These are phyloP conservation scores for Alternaria gaisen DNA, from an alignment of 2,329 filamentous ascomycete genomes.

Conservation along the genomic window DNA sequence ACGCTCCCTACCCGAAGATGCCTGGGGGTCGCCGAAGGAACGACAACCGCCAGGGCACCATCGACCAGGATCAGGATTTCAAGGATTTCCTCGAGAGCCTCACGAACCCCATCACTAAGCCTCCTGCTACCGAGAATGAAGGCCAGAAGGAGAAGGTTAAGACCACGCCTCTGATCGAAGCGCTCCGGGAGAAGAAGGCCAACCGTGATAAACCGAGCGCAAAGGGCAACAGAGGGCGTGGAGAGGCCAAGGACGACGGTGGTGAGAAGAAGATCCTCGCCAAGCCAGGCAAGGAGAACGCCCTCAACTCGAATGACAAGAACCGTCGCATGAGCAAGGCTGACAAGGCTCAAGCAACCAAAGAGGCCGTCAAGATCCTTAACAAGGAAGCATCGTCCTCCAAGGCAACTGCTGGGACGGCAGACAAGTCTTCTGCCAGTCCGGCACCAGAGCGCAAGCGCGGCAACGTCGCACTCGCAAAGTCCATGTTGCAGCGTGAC, in stretches of 20 bases:
- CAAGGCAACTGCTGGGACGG: constrained; percentile 35
- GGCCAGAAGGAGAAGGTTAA: constrained; percentile 70
- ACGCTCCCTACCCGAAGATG: constrained; percentile 83
- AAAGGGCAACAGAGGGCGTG: constrained; percentile 63
- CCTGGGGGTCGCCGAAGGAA: constrained; percentile 77
- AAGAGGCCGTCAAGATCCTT: constrained; percentile 68
- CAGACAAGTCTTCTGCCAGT: constrained; percentile 51
- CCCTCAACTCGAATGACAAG: constrained; percentile 48
- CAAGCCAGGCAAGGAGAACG: constrained; percentile 47
- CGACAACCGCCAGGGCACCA: constrained; percentile 89
- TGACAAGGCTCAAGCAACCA: constrained; percentile 71
- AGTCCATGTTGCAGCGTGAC: constrained; percentile 69
- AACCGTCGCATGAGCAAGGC: constrained; percentile 47
- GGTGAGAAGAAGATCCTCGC: constrained; percentile 50
- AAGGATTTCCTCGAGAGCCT: constrained; percentile 90
- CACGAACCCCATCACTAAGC: constrained; percentile 74
- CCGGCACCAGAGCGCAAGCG: constrained; percentile 61
- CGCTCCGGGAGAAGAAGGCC: constrained; percentile 89
- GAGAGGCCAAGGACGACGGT: constrained; percentile 71
- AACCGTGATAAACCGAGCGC: constrained; percentile 68
- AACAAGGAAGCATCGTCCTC: constrained; percentile 58
- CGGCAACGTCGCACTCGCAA: constrained; percentile 62
- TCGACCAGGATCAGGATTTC: constrained; percentile 96
- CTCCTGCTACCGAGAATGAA: constrained; percentile 62
- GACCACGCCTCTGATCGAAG: constrained; percentile 89